Evolutionary conservation across 2,329 filamentous ascomycete genomes (phyloP).

Genomic region (Aspergillus fumigatus): DNA sequence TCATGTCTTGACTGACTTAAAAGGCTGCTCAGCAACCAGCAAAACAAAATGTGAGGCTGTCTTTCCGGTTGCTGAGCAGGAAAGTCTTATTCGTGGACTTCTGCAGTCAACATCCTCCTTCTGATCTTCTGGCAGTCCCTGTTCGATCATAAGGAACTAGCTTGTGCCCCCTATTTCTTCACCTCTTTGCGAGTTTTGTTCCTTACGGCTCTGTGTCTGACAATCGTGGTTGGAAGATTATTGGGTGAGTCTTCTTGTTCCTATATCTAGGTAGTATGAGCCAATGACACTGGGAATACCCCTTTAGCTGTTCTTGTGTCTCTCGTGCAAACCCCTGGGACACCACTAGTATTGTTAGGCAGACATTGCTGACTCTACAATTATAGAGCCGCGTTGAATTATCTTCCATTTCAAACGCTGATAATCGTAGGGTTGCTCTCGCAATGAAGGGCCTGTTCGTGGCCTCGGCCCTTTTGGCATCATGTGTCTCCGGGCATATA

Average conservation of each 20-base stretch:
- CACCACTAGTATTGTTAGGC: not conserved
- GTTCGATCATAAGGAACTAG: not conserved
- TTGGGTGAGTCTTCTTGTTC: not conserved
- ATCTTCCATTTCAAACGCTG: not conserved
- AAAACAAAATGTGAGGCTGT: not conserved
- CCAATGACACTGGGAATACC: not conserved
- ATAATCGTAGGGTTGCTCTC: not conserved
- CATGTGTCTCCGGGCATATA: constrained; percentile 45
- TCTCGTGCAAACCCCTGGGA: not conserved
- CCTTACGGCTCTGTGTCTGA: not conserved
- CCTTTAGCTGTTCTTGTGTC: not conserved
- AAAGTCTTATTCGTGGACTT: not conserved
- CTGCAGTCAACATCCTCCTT: not conserved
- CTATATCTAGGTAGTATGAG: not conserved
- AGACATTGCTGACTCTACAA: not conserved
- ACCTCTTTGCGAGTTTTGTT: not conserved
- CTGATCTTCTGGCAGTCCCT: not conserved
- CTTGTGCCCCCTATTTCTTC: not conserved
- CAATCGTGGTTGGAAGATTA: not conserved
- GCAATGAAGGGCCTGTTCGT: constrained; percentile 32
- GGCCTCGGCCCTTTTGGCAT: constrained; percentile 28
- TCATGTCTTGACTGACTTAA: not conserved
- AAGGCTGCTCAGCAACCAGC: not conserved
- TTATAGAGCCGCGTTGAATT: not conserved
- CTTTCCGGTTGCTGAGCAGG: not conserved